phyloP scores from a whole-genome alignment of 1,139 yeast genomes.

The Yamadazyma sp. region DNA sequence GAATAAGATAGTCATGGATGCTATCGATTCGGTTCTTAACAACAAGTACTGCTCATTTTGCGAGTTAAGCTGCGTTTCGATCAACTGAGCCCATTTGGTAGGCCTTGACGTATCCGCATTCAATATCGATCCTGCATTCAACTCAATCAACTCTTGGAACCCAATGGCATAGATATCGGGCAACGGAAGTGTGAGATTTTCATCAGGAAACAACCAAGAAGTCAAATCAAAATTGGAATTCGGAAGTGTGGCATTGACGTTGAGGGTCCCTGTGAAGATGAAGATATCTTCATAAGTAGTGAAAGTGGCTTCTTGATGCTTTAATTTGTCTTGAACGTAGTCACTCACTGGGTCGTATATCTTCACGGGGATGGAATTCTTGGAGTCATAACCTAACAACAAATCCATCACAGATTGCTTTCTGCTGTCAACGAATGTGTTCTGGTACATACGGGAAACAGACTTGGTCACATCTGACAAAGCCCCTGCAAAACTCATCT shows the following conservation, averaged over 20 bases:
- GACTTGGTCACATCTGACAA: conserved; percentile 94
- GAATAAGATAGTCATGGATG: conserved; percentile 43
- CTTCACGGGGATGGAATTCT: conserved; percentile 66
- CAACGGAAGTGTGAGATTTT: conserved; percentile 39
- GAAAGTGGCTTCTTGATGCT: conserved; percentile 51
- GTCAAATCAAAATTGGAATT: conserved; percentile 55
- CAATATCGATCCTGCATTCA: conserved; percentile 80
- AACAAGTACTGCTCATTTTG: conserved; percentile 36
- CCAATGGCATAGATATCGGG: conserved; percentile 86
- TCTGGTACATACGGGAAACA: conserved; percentile 91
- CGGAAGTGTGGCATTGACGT: conserved; percentile 75
- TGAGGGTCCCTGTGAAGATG: conserved; percentile 82
- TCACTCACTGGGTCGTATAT: conserved; percentile 90
- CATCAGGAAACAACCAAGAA: conserved; percentile 80
- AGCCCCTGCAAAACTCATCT: conserved; percentile 95
- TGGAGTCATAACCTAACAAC: conserved; percentile 73
- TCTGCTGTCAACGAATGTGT: conserved; percentile 89
- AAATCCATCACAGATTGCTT: conserved; percentile 87
- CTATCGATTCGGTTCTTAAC: conserved; percentile 44
- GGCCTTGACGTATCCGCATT: conserved; percentile 69
- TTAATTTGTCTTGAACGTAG: conserved; percentile 64
- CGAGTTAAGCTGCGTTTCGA: conserved; percentile 55
- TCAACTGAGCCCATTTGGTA: conserved; percentile 59
- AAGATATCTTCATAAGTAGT: conserved; percentile 60
- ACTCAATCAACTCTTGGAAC: conserved; percentile 87